phyloP scores from a whole-genome alignment of 2,329 filamentous ascomycete genomes.

The Exophiala xenobiotica region DNA sequence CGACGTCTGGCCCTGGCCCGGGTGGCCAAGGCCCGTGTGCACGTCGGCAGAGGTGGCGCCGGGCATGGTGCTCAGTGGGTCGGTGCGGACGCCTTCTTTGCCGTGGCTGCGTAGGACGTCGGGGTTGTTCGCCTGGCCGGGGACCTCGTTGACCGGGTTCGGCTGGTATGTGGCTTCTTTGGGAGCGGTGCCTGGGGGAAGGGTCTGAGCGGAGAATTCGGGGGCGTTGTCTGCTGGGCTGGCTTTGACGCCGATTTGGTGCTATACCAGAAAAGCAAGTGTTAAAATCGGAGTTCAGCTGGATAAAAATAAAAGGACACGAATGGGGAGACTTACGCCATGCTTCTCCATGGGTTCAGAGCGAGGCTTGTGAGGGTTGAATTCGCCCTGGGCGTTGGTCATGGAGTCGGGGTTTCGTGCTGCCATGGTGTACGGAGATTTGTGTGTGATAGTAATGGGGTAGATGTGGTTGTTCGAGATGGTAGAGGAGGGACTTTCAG shows the following conservation, averaged over 20 bases:
- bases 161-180: slow-evolving; percentile 41
- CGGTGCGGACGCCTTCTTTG: slow-evolving; percentile 43
- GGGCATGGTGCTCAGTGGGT: slow-evolving; percentile 47
- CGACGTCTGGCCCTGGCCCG: slow-evolving; percentile 50
- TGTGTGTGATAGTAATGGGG: neutral
- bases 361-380: slow-evolving; percentile 52
- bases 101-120: slow-evolving; percentile 42
- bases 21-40: slow-evolving; percentile 54
- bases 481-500: neutral
- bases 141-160: slow-evolving; percentile 33
- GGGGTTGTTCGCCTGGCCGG: slow-evolving; percentile 43
- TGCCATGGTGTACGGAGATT: slow-evolving; percentile 44
- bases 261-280: slow-evolving; percentile 49
- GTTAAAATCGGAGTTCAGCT: no score
- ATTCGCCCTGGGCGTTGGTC: slow-evolving; percentile 55
- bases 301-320: neutral
- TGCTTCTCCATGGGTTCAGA: slow-evolving; percentile 55
- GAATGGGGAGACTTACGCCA: slow-evolving; percentile 48
- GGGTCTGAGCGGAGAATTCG: slow-evolving; percentile 63
- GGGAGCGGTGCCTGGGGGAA: slow-evolving; percentile 65
- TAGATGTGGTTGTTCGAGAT: neutral
- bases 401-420: slow-evolving; percentile 54
- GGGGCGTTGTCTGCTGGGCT: slow-evolving; percentile 56
- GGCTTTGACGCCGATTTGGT: slow-evolving; percentile 61
- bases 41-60: slow-evolving; percentile 56